These are phyloP conservation scores for Aureobasidium sp. DNA, from an alignment of 2,329 filamentous ascomycete species.

Conservation along the genomic window DNA sequence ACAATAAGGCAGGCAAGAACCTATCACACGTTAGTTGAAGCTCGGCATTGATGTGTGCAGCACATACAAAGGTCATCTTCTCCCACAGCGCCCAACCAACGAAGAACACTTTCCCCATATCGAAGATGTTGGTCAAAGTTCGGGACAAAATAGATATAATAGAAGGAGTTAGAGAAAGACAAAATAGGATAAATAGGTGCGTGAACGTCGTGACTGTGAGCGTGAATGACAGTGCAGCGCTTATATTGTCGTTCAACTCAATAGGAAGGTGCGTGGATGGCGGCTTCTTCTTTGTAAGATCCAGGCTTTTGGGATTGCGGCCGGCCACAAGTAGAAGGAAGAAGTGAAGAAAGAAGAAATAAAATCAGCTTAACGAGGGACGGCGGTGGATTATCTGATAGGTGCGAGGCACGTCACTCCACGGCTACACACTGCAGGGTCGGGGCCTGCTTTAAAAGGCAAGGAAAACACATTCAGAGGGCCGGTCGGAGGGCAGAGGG, in stretches of 20 bases:
- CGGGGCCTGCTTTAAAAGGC: slow-evolving; percentile 10
- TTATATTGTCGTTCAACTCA: background rate
- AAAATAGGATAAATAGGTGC: background rate
- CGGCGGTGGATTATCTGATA: slow-evolving; percentile 1
- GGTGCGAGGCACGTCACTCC: slow-evolving; percentile 11
- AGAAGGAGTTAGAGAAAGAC: background rate
- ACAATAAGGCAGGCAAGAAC: slow-evolving; percentile 65
- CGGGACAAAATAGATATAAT: background rate
- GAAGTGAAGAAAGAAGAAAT: background rate
- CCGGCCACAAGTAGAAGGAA: background rate
- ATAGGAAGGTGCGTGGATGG: slow-evolving; percentile 6
- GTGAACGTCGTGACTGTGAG: background rate
- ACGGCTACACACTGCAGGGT: slow-evolving; percentile 13
- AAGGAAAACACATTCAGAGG: background rate
- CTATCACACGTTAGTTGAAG: slow-evolving; percentile 38
- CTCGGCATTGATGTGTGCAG: background rate
- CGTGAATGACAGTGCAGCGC: background rate
- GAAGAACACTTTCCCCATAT: slow-evolving; percentile 33
- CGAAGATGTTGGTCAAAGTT: background rate
- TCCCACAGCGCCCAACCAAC: slow-evolving; percentile 70
- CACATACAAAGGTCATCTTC: slow-evolving; percentile 79
- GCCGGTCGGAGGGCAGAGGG: background rate
- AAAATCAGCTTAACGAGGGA: slow-evolving; percentile 3
- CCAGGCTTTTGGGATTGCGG: background rate
- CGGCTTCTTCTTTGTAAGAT: background rate